phyloP scores from a whole-genome alignment of 176 grass and related monocot genomes.

The Thalia dealbata region DNA sequence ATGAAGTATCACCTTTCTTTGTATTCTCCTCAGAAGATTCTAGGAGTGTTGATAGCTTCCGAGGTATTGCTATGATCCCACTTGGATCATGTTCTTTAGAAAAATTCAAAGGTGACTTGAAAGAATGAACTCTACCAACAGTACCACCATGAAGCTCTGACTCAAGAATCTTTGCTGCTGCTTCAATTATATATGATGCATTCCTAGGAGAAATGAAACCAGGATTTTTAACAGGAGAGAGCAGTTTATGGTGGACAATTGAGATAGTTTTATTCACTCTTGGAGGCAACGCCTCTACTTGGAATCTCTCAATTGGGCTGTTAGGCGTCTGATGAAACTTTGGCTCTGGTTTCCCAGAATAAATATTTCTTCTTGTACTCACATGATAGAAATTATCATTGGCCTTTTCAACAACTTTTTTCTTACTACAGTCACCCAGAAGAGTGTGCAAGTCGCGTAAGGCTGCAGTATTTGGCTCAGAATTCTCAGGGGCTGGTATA shows the following conservation, averaged over 20 bases:
- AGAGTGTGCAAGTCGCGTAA: conserved; percentile 16
- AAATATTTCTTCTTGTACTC: not conserved
- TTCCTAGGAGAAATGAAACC: conserved; percentile 45
- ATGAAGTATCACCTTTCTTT: conserved; percentile 4
- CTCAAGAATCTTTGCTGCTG: conserved; percentile 57
- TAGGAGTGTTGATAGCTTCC: conserved; percentile 32
- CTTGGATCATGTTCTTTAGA: conserved; percentile 33
- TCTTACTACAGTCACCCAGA: conserved; percentile 8
- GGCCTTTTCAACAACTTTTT: conserved; percentile 25
- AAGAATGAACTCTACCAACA: conserved; percentile 23
- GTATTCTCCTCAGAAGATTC: conserved; percentile 25
- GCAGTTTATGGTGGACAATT: conserved; percentile 44
- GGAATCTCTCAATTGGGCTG: conserved; percentile 74
- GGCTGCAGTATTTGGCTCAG: conserved; percentile 34
- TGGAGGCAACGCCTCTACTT: conserved; percentile 51
- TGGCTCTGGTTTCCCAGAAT: conserved; percentile 12
- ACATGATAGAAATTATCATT: conserved; percentile 21
- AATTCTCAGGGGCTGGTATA: conserved; percentile 43
- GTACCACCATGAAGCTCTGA: conserved; percentile 33
- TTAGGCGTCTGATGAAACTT: conserved; percentile 66
- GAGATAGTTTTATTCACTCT: conserved; percentile 45
- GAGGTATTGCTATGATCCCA: conserved; percentile 27
- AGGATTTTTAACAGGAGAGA: conserved; percentile 53
- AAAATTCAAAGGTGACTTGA: conserved; percentile 19
- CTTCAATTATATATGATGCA: conserved; percentile 79